Conservation (phyloP, 306 rosid species). For the Glycine latifolia region DNA sequence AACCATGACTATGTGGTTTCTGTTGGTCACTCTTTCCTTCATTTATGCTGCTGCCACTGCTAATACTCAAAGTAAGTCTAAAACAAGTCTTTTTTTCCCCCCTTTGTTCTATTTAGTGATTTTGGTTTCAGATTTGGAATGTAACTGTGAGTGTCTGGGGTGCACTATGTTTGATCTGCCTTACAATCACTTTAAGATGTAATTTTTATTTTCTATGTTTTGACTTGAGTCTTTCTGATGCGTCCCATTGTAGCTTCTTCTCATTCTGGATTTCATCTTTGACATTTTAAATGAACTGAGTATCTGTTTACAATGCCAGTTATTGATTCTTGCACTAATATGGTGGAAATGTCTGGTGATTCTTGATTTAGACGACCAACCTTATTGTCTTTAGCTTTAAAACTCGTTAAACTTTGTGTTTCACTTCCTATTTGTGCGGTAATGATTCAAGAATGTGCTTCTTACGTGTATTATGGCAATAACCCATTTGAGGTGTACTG, state of each 20-base stretch:
- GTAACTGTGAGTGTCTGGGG: neutral
- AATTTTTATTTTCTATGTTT: slow-evolving; percentile 3
- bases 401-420: neutral
- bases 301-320: slow-evolving; percentile 20
- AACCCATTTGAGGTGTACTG: slow-evolving; percentile 1
- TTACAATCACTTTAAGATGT: neutral
- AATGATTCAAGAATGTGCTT: neutral
- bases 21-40: slow-evolving; percentile 35
- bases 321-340: slow-evolving; percentile 41
- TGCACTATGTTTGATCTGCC: slow-evolving; percentile 37
- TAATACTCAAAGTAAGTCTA: slow-evolving; percentile 54
- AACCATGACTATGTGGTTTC: slow-evolving; percentile 24
- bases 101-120: neutral
- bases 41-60: slow-evolving; percentile 43
- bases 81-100: neutral
- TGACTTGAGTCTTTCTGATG: slow-evolving; percentile 5
- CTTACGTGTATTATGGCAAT: slow-evolving; percentile 26
- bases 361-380: slow-evolving; percentile 4
- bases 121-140: slow-evolving; percentile 43
- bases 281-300: slow-evolving; percentile 8
- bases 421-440: neutral
- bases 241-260: slow-evolving; percentile 40
- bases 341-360: slow-evolving; percentile 13
- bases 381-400: neutral
- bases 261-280: slow-evolving; percentile 30